Conservation (phyloP, 2,329 filamentous ascomycete species). For the Lachnellula hyalina region DNA sequence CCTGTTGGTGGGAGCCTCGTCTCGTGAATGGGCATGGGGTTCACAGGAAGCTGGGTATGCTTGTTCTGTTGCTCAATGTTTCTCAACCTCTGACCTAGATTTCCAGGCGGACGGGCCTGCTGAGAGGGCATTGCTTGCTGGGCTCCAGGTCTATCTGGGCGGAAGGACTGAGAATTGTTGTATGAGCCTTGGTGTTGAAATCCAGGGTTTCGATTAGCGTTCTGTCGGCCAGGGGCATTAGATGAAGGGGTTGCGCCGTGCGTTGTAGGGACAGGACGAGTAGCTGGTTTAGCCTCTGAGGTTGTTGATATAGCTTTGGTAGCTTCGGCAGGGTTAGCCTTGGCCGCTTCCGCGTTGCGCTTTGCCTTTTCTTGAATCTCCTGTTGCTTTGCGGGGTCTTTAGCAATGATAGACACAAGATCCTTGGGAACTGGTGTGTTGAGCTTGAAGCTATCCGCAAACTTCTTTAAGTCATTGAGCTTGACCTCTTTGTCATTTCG, state of each 20-base stretch:
- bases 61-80: constrained; percentile 26
- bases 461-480: constrained; percentile 90
- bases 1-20: constrained; percentile 69
- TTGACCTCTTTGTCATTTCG: constrained; percentile 84
- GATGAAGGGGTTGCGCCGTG: constrained; percentile 32
- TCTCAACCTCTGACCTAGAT: constrained; percentile 25
- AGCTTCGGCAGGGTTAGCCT: constrained; percentile 39
- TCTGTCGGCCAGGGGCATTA: constrained; percentile 25
- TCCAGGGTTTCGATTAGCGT: constrained; percentile 31
- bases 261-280: constrained; percentile 42
- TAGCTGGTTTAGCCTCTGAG: constrained; percentile 35
- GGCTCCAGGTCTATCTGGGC: constrained; percentile 20
- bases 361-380: constrained; percentile 87
- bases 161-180: constrained; percentile 34
- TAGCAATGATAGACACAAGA: constrained; percentile 89
- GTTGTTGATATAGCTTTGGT: constrained; percentile 41
- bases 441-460: constrained; percentile 89
- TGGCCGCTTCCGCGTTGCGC: constrained; percentile 63
- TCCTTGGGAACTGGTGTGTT: constrained; percentile 88
- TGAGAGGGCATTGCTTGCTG: constrained; percentile 23
- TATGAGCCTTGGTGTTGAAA: constrained; percentile 39
- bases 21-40: constrained; percentile 41
- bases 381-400: constrained; percentile 91
- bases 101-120: constrained; percentile 15
- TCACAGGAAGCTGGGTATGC: constrained; percentile 15